Evolutionary conservation across 2,329 filamentous ascomycete genomes (phyloP).

Genomic region (Claviceps spartinae): DNA sequence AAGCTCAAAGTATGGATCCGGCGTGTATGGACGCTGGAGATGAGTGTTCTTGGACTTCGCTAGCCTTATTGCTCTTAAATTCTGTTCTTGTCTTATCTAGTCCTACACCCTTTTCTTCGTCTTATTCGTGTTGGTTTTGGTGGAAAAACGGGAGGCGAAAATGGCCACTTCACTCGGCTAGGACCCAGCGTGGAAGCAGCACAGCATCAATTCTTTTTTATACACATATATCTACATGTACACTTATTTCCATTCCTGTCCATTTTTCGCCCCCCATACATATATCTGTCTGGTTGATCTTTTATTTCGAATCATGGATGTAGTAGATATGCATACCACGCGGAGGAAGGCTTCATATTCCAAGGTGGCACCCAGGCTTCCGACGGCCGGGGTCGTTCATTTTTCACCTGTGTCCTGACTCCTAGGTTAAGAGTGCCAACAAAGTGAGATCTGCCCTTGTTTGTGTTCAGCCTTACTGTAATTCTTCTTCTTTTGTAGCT

Average conservation of each 20-base stretch:
- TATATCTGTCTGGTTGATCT: not conserved
- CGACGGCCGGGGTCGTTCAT: too few relatives aligned
- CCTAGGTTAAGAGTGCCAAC: too few relatives aligned
- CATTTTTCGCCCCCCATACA: not conserved
- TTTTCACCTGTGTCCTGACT: too few relatives aligned
- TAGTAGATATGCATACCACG: too few relatives aligned
- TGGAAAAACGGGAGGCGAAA: not conserved
- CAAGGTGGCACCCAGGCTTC: too few relatives aligned
- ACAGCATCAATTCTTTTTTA: constrained; percentile 1
- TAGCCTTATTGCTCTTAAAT: constrained; percentile 20
- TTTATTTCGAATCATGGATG: too few relatives aligned
- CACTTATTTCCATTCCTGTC: not conserved
- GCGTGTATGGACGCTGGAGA: constrained; percentile 95
- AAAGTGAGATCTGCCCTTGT: not conserved
- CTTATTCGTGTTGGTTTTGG: not conserved
- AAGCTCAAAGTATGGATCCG: constrained; percentile 97
- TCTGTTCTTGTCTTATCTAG: not conserved
- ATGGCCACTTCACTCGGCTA: not conserved
- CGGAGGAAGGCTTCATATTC: too few relatives aligned
- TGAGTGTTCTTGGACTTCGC: constrained; percentile 83
- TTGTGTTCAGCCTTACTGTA: too few relatives aligned
- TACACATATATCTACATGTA: too few relatives aligned
- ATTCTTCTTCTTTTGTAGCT: not conserved
- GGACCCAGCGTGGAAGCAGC: not conserved
- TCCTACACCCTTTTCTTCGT: not conserved